Evolutionary conservation across 164 flowering plant species (phyloP).

Genomic region (Berberis vulgaris): DNA sequence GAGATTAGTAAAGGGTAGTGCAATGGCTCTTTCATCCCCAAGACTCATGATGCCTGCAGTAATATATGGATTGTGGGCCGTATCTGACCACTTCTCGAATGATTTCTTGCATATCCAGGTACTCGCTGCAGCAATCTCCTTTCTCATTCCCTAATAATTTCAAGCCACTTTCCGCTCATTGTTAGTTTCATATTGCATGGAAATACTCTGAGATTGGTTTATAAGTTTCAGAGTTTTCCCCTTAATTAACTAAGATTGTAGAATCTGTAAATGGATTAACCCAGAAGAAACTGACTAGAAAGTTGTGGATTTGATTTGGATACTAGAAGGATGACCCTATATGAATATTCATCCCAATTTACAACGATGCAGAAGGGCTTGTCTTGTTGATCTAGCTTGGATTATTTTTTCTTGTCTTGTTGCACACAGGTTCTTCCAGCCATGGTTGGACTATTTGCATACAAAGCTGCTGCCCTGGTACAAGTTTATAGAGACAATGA

Average conservation of each 20-base stretch:
- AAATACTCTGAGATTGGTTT: no score
- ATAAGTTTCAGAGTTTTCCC: no score
- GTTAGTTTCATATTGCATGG: no score
- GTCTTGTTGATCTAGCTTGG: not conserved
- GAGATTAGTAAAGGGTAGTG: constrained; percentile 49
- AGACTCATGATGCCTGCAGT: constrained; percentile 87
- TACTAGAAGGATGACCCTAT: no score
- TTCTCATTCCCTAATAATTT: not conserved
- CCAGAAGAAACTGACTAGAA: no score
- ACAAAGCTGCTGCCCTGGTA: constrained; percentile 89
- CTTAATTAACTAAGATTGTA: no score
- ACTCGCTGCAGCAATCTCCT: constrained; percentile 1
- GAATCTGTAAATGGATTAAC: no score
- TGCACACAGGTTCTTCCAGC: constrained; percentile 72
- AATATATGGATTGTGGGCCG: constrained; percentile 73
- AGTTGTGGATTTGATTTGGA: no score
- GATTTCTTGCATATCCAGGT: constrained; percentile 83
- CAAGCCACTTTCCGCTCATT: not conserved
- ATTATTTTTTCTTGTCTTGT: constrained; percentile 1
- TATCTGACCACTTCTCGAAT: constrained; percentile 41
- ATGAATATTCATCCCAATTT: not conserved
- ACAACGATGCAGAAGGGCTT: not conserved
- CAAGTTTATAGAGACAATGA: constrained; percentile 96
- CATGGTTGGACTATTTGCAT: constrained; percentile 86
- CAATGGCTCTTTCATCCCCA: constrained; percentile 86